A percentile compares a stretch with the other conserved stretches of the same genome.
phyloP scores from a whole-genome alignment of 140 eudicot species.

The Erigeron philadelphicus region DNA sequence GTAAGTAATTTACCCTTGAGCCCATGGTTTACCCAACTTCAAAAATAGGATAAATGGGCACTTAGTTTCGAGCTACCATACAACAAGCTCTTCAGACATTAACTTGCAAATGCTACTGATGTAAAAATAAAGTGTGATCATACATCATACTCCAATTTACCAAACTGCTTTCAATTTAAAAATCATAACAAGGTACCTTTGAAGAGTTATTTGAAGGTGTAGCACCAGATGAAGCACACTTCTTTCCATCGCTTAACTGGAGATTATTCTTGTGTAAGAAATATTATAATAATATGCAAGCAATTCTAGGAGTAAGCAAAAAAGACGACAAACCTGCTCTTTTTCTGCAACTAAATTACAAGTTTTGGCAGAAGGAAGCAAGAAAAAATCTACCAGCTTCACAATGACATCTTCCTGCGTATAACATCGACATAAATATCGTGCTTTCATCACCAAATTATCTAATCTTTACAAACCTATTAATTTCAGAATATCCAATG shows the following conservation, averaged over 20 bases:
- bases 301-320: slow-evolving; percentile 11
- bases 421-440: slow-evolving; percentile 14
- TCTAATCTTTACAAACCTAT: neutral
- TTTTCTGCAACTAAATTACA: slow-evolving; percentile 62
- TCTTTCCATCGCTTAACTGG: slow-evolving; percentile 58
- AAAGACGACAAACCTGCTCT: slow-evolving; percentile 52
- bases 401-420: slow-evolving; percentile 69
- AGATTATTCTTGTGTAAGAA: slow-evolving; percentile 20
- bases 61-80: neutral
- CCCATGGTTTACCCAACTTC: too few relatives aligned
- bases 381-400: slow-evolving; percentile 74
- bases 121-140: slow-evolving; percentile 5
- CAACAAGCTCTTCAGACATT: neutral
- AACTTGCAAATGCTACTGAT: neutral
- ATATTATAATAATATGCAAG: slow-evolving; percentile 7
- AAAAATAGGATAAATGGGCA: too few relatives aligned
- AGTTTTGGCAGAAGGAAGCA: slow-evolving; percentile 72
- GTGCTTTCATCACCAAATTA: slow-evolving; percentile 5
- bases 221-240: slow-evolving; percentile 39
- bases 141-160: slow-evolving; percentile 5
- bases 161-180: neutral
- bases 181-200: slow-evolving; percentile 45
- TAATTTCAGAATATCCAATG: neutral
- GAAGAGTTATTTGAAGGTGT: slow-evolving; percentile 52
- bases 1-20: too few relatives aligned